These are phyloP conservation scores for Alternaria triticimaculans DNA, from an alignment of 2,329 filamentous ascomycete species.

Conservation along the genomic window DNA sequence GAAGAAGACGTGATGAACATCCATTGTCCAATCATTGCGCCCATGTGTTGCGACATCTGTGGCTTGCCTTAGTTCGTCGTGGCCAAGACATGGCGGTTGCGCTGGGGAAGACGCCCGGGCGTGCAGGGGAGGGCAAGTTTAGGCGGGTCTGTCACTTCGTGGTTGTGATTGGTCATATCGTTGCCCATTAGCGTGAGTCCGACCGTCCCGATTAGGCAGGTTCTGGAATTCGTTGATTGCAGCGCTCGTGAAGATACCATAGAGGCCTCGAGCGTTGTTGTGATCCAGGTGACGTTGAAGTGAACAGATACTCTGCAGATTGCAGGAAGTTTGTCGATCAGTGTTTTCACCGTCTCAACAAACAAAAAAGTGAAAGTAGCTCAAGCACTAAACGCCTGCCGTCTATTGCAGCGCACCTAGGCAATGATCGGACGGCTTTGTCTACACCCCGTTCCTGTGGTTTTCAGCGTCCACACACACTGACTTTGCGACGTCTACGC, in stretches of 20 bases:
- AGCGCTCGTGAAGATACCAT: background rate
- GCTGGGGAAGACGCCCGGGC: background rate
- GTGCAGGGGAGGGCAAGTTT: background rate
- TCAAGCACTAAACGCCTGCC: background rate
- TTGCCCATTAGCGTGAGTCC: rapidly evolving
- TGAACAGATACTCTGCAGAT: background rate
- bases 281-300: background rate
- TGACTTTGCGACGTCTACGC: background rate
- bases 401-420: background rate
- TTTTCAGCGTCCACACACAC: background rate
- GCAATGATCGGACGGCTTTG: background rate
- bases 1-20: background rate
- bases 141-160: background rate
- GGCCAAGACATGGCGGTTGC: conserved; percentile 3
- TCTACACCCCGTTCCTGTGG: background rate
- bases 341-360: background rate
- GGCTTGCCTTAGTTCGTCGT: background rate
- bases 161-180: background rate
- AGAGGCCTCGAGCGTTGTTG: background rate
- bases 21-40: conserved; percentile 8
- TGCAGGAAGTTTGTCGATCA: background rate
- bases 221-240: background rate
- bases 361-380: background rate
- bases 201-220: background rate
- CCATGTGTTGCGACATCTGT: conserved; percentile 7